These are phyloP conservation scores for Cordyceps farinosa DNA, from an alignment of 2,329 filamentous ascomycete species.

Conservation along the genomic window DNA sequence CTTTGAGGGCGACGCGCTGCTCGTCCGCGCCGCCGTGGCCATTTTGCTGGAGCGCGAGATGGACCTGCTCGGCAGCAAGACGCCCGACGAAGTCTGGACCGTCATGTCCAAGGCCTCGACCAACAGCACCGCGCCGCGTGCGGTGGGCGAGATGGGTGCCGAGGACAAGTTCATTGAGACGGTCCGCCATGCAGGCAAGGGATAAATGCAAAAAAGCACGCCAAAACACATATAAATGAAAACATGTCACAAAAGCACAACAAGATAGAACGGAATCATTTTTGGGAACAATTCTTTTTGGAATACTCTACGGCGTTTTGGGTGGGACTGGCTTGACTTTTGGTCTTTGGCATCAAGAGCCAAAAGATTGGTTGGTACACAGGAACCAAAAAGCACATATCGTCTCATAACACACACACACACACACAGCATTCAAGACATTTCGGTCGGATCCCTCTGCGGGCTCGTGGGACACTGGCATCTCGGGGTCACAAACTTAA, in stretches of 20 bases:
- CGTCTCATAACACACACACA: not conserved
- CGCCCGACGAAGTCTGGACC: conserved; percentile 40
- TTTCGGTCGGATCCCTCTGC: not conserved
- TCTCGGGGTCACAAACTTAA: conserved; percentile 4
- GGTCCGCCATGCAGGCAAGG: conserved; percentile 39
- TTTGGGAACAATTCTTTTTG: conserved; percentile 8
- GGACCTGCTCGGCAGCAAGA: conserved; percentile 46
- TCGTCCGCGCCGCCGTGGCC: conserved; percentile 69
- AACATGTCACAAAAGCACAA: conserved; percentile 1
- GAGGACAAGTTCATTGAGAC: conserved; percentile 46
- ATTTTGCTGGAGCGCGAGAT: conserved; percentile 55
- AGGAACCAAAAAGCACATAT: conserved; percentile 9
- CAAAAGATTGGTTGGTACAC: not conserved
- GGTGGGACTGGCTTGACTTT: not conserved
- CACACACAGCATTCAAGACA: not conserved
- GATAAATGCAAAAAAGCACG: conserved; percentile 19
- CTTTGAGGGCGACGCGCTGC: conserved; percentile 72
- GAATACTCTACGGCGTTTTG: conserved; percentile 11
- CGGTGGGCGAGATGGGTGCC: conserved; percentile 42
- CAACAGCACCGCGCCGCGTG: conserved; percentile 30
- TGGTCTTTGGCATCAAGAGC: not conserved
- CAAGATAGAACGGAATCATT: conserved; percentile 1
- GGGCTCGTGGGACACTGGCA: not conserved
- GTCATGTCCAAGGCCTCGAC: conserved; percentile 33
- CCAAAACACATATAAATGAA: not conserved